These are phyloP conservation scores for Ensete ventricosum DNA, from an alignment of 176 grass and related monocot genomes.

Conservation along the genomic window DNA sequence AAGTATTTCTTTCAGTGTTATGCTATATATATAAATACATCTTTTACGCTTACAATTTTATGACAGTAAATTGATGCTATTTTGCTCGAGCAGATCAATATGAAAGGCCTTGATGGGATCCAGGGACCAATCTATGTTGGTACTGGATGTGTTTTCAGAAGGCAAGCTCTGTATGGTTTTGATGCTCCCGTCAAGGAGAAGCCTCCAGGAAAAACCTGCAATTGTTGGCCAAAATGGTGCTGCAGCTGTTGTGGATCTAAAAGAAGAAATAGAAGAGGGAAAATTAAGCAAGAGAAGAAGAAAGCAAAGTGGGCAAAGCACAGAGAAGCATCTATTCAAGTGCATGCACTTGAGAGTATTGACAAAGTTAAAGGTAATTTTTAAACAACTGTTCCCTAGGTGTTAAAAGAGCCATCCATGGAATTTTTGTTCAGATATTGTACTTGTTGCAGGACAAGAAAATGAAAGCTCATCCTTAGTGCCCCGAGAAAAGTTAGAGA, in stretches of 20 bases:
- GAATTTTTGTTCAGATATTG: not conserved
- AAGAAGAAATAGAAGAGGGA: not conserved
- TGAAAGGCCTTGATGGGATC: constrained; percentile 49
- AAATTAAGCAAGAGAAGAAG: constrained; percentile 5
- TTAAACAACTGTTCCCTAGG: constrained; percentile 1
- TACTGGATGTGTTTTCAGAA: constrained; percentile 43
- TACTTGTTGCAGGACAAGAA: constrained; percentile 22
- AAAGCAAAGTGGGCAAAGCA: constrained; percentile 7
- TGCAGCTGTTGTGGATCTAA: not conserved
- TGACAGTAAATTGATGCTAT: not conserved
- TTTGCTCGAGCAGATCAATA: constrained; percentile 33
- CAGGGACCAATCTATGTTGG: constrained; percentile 51
- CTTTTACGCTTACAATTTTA: no score
- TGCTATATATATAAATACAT: not conserved
- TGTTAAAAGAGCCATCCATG: not conserved
- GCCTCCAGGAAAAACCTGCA: constrained; percentile 40
- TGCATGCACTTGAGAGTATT: constrained; percentile 44
- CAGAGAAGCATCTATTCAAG: constrained; percentile 3
- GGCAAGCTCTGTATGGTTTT: constrained; percentile 41
- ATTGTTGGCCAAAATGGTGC: constrained; percentile 44
- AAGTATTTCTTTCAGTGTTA: constrained; percentile 8
- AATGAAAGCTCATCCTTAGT: constrained; percentile 22
- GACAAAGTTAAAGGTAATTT: constrained; percentile 28
- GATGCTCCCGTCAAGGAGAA: constrained; percentile 39
- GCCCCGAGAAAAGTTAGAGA: constrained; percentile 42